Percentiles rank a stretch among this genome's conserved stretches.
Conservation (phyloP, 257 asterid genomes). For the Solanum ossicruentum region DNA sequence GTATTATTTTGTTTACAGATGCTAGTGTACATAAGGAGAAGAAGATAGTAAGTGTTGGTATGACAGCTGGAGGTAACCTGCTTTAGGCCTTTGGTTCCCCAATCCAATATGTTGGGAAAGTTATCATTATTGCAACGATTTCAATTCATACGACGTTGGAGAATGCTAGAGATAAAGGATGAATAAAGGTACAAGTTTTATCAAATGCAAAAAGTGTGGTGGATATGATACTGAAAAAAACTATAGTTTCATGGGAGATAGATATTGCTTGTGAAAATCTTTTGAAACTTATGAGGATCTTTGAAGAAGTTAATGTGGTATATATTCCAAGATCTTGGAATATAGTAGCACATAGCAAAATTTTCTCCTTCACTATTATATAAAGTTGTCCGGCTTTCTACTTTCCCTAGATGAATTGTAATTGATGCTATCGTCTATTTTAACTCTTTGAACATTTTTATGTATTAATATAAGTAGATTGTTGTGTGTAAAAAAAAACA, state of each 20-base stretch:
- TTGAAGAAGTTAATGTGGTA: not conserved
- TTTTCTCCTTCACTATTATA: not conserved
- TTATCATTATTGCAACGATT: too few species aligned
- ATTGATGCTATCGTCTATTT: too few species aligned
- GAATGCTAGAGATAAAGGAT: not conserved
- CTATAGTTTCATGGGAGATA: not conserved
- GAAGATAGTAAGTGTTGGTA: not conserved
- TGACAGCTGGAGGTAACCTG: not conserved
- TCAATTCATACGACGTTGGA: too few species aligned
- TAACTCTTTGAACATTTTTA: too few species aligned
- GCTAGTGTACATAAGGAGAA: not conserved
- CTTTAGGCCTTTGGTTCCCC: too few species aligned
- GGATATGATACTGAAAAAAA: not conserved
- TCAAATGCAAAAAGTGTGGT: not conserved
- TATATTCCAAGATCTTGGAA: too few species aligned
- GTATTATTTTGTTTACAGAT: not conserved
- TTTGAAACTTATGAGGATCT: not conserved
- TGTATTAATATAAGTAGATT: not conserved
- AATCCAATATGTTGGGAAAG: too few species aligned
- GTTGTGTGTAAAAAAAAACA: not conserved
- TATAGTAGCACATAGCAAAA: not conserved
- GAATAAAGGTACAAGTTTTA: not conserved
- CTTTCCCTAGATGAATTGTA: not conserved
- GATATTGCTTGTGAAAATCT: not conserved
- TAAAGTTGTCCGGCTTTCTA: not conserved